Evolutionary conservation across 2,329 filamentous ascomycete genomes (phyloP).

Genomic region (Coniochaeta sp.): DNA sequence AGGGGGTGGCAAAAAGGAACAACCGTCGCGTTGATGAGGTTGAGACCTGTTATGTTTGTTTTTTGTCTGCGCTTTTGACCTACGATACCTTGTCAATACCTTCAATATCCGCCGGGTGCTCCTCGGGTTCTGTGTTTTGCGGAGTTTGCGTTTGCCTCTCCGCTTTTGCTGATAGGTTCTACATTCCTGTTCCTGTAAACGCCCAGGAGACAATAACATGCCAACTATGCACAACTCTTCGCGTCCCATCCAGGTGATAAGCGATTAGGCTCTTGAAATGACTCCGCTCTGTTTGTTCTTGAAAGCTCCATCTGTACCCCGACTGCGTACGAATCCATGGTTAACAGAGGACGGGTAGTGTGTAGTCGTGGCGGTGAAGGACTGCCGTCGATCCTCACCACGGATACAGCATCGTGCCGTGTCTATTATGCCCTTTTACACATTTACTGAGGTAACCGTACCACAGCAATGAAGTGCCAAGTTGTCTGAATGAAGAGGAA

Average conservation of each 20-base stretch:
- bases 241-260: background rate
- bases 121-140: constrained; percentile 3
- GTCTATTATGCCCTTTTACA: background rate
- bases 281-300: background rate
- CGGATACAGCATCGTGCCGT: background rate
- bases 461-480: background rate
- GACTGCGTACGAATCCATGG: too few relatives aligned
- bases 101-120: background rate
- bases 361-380: too few relatives aligned
- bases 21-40: background rate
- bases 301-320: background rate
- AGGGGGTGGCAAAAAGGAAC: background rate
- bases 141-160: constrained; percentile 7
- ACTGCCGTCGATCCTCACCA: background rate
- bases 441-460: background rate
- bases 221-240: constrained; percentile 9
- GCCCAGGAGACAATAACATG: constrained; percentile 7
- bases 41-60: background rate
- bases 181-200: constrained; percentile 8
- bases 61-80: background rate
- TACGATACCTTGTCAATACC: background rate
- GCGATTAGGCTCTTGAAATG: background rate
- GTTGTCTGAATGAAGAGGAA: background rate
- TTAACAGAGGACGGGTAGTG: too few relatives aligned
- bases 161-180: constrained; percentile 4